Base-by-base conservation (phyloP, 2,329 filamentous ascomycete species). In the Hypoxylon sp. region DNA sequence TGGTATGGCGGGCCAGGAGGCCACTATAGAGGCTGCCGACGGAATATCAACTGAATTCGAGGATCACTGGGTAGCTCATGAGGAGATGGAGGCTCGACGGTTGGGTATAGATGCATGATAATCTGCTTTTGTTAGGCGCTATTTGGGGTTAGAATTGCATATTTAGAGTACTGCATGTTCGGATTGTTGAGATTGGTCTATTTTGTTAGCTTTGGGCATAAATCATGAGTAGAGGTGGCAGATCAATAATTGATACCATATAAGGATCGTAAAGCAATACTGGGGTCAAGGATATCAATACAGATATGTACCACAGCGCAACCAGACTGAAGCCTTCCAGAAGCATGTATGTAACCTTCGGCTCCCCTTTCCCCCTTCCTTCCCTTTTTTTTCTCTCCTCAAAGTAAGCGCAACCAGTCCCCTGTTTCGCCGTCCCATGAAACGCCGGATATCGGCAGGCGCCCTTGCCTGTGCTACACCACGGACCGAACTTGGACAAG, bases 11-110 rank as follows among this genome's bases (percentile, higher is more conserved):
- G 41, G 53, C 19, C 43, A 63, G 2, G 54, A 63, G 16, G 16
- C 39, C 8, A 52, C n/a, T 25, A 23, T 16, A 3, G 68, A 65
- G 45, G 27, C n/a, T 14, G 16, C 6, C 1, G 43, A 23, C 2
- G 47, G 63, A 52, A n/a, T 7, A 5, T 46, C 32, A 1, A 53
- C 34, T 4, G n/a, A 9, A 11, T 50, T 43, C 2, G 45, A 61
- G 19, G 74, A 76, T 30, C 74, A 75, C 45, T 77, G 73, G 75
- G 54, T 60, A n/a, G 60, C 63, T 7, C 74, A 76, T 54, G 71
- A 74, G 48, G 57, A 66, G 39, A 55, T 73, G 54, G 73, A 73
- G 37, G 50, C 47, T 50, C 51, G 62, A 2, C 56, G 66, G 5
- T 41, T 57, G 12, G 47, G 50, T 5, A 25, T 61, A 8, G 46